A percentile compares a stretch with the other conserved stretches of the same genome.
Conservation (phyloP, 2,329 filamentous ascomycete genomes). For the Sclerotiophoma versabilis region DNA sequence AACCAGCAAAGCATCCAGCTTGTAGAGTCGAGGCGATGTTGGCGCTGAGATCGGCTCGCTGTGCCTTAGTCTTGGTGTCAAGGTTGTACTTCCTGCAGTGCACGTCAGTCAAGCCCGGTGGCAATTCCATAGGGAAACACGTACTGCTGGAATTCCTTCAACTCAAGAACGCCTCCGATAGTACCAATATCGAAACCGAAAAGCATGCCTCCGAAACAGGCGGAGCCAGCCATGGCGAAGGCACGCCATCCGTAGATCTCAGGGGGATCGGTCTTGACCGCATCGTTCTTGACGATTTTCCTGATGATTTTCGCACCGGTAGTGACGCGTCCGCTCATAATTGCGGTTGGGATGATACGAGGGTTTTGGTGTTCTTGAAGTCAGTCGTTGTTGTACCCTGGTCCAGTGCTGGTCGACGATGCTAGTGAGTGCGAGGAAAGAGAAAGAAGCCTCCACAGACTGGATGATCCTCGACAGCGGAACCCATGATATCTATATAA, state of each 20-base stretch:
- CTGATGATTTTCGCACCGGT: slow-evolving; percentile 55
- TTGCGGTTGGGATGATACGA: not conserved
- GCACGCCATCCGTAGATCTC: slow-evolving; percentile 76
- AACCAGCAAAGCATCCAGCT: slow-evolving; percentile 71
- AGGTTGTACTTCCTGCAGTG: slow-evolving; percentile 61
- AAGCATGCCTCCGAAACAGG: slow-evolving; percentile 73
- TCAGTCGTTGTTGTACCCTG: slow-evolving; percentile 4
- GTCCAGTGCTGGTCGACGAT: slow-evolving; percentile 17
- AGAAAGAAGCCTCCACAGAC: slow-evolving; percentile 29
- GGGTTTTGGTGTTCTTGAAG: not conserved
- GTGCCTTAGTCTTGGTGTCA: slow-evolving; percentile 49
- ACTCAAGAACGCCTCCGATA: slow-evolving; percentile 71
- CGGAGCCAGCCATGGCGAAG: slow-evolving; percentile 67
- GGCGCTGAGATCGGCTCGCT: slow-evolving; percentile 63
- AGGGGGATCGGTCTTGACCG: slow-evolving; percentile 71
- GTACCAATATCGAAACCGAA: slow-evolving; percentile 73
- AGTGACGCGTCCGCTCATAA: slow-evolving; percentile 19
- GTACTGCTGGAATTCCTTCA: slow-evolving; percentile 64
- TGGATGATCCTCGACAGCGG: slow-evolving; percentile 19
- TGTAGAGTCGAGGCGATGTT: slow-evolving; percentile 77
- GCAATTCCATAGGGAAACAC: slow-evolving; percentile 20
- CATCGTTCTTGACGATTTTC: slow-evolving; percentile 71
- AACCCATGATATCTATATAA: slow-evolving; percentile 34
- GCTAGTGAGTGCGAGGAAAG: slow-evolving; percentile 21
- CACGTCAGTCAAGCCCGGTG: slow-evolving; percentile 2